phyloP scores from a whole-genome alignment of 2,329 filamentous ascomycete species.

The Paecilomyces sp. region DNA sequence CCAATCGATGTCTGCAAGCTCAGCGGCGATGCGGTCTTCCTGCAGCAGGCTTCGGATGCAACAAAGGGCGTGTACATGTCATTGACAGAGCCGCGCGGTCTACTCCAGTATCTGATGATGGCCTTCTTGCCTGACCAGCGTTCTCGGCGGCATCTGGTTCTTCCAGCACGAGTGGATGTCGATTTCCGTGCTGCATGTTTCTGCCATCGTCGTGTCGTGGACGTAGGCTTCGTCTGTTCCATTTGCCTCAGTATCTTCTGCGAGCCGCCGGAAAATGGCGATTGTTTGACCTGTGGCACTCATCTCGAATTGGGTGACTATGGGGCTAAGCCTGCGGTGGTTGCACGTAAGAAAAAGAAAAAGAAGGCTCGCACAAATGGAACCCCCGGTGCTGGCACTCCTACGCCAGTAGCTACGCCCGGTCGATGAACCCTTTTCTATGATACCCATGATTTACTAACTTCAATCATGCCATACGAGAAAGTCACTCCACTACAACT shows the following conservation, averaged over 20 bases:
- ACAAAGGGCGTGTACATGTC: conserved; percentile 65
- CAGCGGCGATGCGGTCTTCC: conserved; percentile 76
- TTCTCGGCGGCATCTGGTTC: conserved; percentile 59
- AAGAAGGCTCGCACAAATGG: conserved; percentile 55
- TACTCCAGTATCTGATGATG: conserved; percentile 93
- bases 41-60: conserved; percentile 81
- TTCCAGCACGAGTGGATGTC: conserved; percentile 76
- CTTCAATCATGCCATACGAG: not conserved
- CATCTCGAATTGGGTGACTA: conserved; percentile 69
- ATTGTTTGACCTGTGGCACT: conserved; percentile 79
- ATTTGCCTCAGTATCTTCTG: conserved; percentile 96
- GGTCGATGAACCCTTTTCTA: conserved; percentile 15
- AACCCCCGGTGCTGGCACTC: conserved; percentile 47
- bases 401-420: conserved; percentile 48
- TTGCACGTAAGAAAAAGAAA: conserved; percentile 66
- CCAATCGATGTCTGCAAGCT: conserved; percentile 89
- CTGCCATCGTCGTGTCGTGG: conserved; percentile 84
- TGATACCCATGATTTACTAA: not conserved
- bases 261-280: conserved; percentile 53
- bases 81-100: conserved; percentile 56
- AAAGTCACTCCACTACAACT: not conserved
- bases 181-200: conserved; percentile 99
- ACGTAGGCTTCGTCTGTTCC: conserved; percentile 90
- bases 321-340: conserved; percentile 67
- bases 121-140: conserved; percentile 72